Evolutionary conservation across 2,329 filamentous ascomycete species (phyloP).

Genomic region (Hymenoscyphus albidus): DNA sequence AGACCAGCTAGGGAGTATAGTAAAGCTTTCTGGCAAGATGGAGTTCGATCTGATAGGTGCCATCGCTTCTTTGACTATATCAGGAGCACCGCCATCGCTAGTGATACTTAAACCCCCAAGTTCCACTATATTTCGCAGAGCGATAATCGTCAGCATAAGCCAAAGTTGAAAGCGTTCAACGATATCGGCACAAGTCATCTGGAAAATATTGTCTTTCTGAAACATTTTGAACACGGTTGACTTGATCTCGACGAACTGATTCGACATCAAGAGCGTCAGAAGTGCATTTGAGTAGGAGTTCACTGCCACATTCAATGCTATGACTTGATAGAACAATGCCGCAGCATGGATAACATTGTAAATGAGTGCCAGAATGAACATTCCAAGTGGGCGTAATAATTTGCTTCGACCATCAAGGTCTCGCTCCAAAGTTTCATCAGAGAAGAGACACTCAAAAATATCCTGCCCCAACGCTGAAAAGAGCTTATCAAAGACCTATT

Average conservation of each 20-base stretch:
- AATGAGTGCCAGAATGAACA: slow-evolving; percentile 80
- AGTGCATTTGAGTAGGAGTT: slow-evolving; percentile 98
- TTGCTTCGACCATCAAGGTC: slow-evolving; percentile 88
- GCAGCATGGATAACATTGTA: slow-evolving; percentile 89
- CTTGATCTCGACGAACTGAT: slow-evolving; percentile 99
- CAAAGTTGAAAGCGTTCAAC: slow-evolving; percentile 97
- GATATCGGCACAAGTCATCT: slow-evolving; percentile 92
- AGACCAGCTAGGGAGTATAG: slow-evolving; percentile 78
- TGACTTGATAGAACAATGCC: slow-evolving; percentile 93
- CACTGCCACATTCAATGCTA: slow-evolving; percentile 94
- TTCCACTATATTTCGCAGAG: slow-evolving; percentile 92
- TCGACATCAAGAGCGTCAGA: slow-evolving; percentile 86
- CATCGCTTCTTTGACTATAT: slow-evolving; percentile 48
- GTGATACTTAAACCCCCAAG: slow-evolving; percentile 74
- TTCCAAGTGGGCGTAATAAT: slow-evolving; percentile 79
- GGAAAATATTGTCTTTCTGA: slow-evolving; percentile 96
- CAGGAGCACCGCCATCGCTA: slow-evolving; percentile 40
- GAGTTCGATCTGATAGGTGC: slow-evolving; percentile 64
- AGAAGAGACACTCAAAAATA: slow-evolving; percentile 93
- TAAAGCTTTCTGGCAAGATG: slow-evolving; percentile 87
- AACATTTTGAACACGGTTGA: slow-evolving; percentile 98
- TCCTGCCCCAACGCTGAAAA: slow-evolving; percentile 92
- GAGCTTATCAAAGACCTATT: slow-evolving; percentile 85
- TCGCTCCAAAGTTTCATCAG: slow-evolving; percentile 83
- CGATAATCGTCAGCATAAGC: slow-evolving; percentile 96